Base-by-base conservation (phyloP, 2,329 filamentous ascomycete species). In the Trichoderma afroharzianum region DNA sequence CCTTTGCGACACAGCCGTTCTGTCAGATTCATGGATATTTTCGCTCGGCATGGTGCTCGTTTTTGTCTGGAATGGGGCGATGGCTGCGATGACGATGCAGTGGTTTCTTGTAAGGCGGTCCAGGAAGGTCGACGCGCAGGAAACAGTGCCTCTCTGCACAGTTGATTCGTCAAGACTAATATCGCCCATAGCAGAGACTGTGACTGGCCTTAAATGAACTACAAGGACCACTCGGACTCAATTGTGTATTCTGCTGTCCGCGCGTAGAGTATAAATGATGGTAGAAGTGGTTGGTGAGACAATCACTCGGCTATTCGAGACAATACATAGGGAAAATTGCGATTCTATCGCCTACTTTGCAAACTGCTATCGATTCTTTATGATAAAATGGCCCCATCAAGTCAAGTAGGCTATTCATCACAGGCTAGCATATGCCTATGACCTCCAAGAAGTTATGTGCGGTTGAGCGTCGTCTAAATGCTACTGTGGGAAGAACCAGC, bases 151-250 rank as follows among this genome's bases (percentile, higher is more conserved):
- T 50, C 43, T 50, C 2, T 50, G 43, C 43, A 3, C 18, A 12
- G n/a, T 50, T 21, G 43, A 50, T 50, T 50, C 43, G 43, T 21
- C 43, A 11, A n/a, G 43, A 50, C 9, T n/a, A 12, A 3, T 50
- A 50, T 50, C 43, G 4, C 43, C 43, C 43, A 21, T 2, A 4
- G 2, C 43, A 11, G 43, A 12, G 43, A 50, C 2, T 0, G 43
- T 21, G 43, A 21, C 3, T 4, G 43, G 43, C 43, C 43, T n/a
- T 3, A 21, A 50, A 9, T 50, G 2, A 50, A 0, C 18, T 47
- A 3, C 4, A 5, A 5, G 3, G 7, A 7, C 18, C 1, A 1
- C 9, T n/a, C n/a, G 4, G n/a, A 50, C 18, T 21, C 2, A 1
- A 12, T 21, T 50, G 5, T 50, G n/a, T n/a, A 18, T 47, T n/a